These are phyloP conservation scores for Davidsoniella eucalypti DNA, from an alignment of 2,329 filamentous ascomycete genomes.

Conservation along the genomic window DNA sequence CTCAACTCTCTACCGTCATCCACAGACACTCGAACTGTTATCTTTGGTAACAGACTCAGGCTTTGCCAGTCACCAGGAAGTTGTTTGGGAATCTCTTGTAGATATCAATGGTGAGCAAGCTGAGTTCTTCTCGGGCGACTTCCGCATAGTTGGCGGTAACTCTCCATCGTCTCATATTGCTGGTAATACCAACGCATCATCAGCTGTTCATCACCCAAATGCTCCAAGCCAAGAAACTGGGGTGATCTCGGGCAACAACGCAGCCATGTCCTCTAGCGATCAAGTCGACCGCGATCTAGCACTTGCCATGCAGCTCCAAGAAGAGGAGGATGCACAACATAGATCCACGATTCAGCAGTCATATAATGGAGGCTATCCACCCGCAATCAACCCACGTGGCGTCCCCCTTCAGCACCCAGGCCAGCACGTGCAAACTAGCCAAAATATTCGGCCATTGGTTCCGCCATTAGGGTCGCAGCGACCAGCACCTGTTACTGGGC, in stretches of 20 bases:
- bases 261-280: slow-evolving; percentile 42
- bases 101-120: slow-evolving; percentile 73
- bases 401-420: slow-evolving; percentile 1
- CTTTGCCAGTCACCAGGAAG: slow-evolving; percentile 71
- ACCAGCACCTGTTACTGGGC: background rate
- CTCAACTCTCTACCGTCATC: slow-evolving; percentile 81
- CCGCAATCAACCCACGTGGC: slow-evolving; percentile 8
- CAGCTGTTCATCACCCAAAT: too few relatives aligned
- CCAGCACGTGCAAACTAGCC: background rate
- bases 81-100: slow-evolving; percentile 88
- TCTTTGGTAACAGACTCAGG: slow-evolving; percentile 87
- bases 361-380: background rate
- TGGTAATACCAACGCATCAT: background rate
- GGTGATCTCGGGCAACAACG: slow-evolving; percentile 9
- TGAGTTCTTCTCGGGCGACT: slow-evolving; percentile 81
- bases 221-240: background rate
- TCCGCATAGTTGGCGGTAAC: slow-evolving; percentile 57
- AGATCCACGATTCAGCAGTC: slow-evolving; percentile 16
- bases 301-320: slow-evolving; percentile 79
- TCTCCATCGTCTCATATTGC: background rate
- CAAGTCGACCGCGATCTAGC: slow-evolving; percentile 80
- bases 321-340: slow-evolving; percentile 70
- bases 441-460: background rate
- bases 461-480: background rate
- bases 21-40: slow-evolving; percentile 55